A percentile compares a stretch with the other conserved stretches of the same genome.
Evolutionary conservation across 1,139 yeast genomes (phyloP).

Genomic region (Candida sanyaensis): DNA sequence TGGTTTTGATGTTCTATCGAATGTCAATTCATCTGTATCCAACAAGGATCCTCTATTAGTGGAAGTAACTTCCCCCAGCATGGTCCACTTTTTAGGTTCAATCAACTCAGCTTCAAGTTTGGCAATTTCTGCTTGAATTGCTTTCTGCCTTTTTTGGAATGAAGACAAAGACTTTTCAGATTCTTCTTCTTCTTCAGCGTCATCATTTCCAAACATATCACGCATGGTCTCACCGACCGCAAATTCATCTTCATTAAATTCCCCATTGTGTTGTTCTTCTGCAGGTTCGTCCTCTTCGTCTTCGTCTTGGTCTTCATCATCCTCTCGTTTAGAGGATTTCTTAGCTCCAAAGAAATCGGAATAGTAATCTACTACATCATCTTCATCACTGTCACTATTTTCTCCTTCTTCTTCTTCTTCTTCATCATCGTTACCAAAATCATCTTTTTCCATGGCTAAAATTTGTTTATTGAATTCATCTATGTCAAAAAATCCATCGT

Average conservation of each 20-base stretch:
- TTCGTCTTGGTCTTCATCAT: conserved; percentile 48
- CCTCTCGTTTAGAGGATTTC: conserved; percentile 11
- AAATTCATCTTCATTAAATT: conserved; percentile 45
- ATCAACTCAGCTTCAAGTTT: conserved; percentile 83
- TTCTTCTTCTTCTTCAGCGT: conserved; percentile 31
- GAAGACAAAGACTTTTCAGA: conserved; percentile 57
- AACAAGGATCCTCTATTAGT: conserved; percentile 79
- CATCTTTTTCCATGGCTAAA: conserved; percentile 61
- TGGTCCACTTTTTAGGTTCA: conserved; percentile 90
- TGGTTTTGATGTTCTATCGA: conserved; percentile 49
- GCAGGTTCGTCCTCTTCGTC: conserved; percentile 38
- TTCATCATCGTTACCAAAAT: conserved; percentile 42
- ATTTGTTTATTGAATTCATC: conserved; percentile 86
- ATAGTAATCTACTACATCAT: conserved; percentile 64
- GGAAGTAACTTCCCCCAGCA: conserved; percentile 89
- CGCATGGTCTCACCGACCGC: conserved; percentile 59
- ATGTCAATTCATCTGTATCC: conserved; percentile 45
- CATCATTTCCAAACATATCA: conserved; percentile 66
- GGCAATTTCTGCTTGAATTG: conserved; percentile 73
- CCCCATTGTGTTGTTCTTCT: conserved; percentile 28
- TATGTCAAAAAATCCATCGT: conserved; percentile 83
- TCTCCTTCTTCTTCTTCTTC: conserved; percentile 52
- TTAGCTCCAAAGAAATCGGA: conserved; percentile 41
- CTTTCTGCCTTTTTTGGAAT: conserved; percentile 81
- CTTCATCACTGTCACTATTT: conserved; percentile 45